Percentiles rank a stretch among this genome's conserved stretches.
Conservation (phyloP, 331 rosid species). For the Malus hybrid region DNA sequence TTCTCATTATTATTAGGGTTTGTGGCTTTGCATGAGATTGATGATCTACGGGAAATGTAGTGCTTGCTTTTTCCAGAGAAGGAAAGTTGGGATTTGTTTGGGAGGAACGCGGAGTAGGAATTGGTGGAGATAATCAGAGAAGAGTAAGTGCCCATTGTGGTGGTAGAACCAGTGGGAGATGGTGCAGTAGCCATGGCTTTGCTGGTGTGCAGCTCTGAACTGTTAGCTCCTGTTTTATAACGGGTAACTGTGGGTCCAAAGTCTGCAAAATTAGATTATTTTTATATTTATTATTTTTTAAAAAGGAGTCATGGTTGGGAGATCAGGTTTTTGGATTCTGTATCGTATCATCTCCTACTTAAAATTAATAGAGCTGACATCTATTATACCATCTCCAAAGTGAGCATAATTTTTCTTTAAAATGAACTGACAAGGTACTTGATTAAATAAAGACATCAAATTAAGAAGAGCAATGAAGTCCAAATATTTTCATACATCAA, state of each 20-base stretch:
- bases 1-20: not conserved
- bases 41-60: not conserved
- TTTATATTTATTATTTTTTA: too few species aligned
- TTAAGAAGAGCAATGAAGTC: too few species aligned
- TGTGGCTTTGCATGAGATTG: constrained; percentile 24
- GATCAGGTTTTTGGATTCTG: too few species aligned
- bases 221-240: not conserved
- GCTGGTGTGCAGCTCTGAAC: not conserved
- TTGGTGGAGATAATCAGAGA: not conserved
- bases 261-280: too few species aligned
- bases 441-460: too few species aligned
- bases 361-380: too few species aligned
- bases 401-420: too few species aligned
- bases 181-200: constrained; percentile 28
- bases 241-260: not conserved
- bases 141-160: not conserved
- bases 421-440: too few species aligned
- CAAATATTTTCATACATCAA: too few species aligned
- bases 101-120: constrained; percentile 5
- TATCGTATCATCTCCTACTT: too few species aligned
- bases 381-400: too few species aligned
- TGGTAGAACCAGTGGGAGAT: not conserved
- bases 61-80: not conserved
- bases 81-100: not conserved
- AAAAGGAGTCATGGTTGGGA: too few species aligned